Base-by-base conservation (phyloP, 2,329 filamentous ascomycete genomes). In the Diaporthe vexans region DNA sequence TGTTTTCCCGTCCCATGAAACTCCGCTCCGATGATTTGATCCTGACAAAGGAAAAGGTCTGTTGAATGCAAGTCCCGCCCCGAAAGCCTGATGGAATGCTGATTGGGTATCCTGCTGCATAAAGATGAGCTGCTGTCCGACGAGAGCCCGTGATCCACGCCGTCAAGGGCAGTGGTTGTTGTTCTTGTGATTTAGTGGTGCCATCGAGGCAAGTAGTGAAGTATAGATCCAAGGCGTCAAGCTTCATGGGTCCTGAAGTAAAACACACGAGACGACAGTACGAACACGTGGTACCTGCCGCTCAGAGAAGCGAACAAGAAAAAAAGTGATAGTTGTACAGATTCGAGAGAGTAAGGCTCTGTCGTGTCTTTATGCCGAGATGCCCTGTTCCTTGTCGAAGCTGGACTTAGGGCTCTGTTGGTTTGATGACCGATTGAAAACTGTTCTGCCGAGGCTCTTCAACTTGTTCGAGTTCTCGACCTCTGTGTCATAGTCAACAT, bases 401-500 rank as follows among this genome's bases (percentile, higher is more conserved):
- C 85, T 89, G 37, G 85, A 84, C 81, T 88, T 84, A 51, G 88
- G 88, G 78, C 86, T 90, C 75, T 84, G 86, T 5, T 75, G 72
- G 78, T 85, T 88, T 65, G 83, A 82, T 56, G 83, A 81, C 59
- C 90, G 88, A 77, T 86, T 88, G 80, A 91, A 91, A 35, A 92
- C 89, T 73, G 88, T 90, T 76, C 88, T 86, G 43, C 89, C 84
- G 37, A 91, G 84, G 70, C 86, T 86, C 79, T 90, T 91, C 76
- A 91, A 84, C 78, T 90, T 91, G 81, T 86, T 86, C 71, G 85
- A 84, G 61, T 87, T 85, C 75, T 85, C 85, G 57, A 76, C 79
- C 24, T 84, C 80, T 59, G 85, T 81, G 74, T 86, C 80, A 76
- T 86, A 84, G 61, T 89, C 85, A 59, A 92, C 85, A 77, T 91